These are phyloP conservation scores for Neolentinus lepideus DNA, from an alignment of 1,284 basidiomycete genomes.

Conservation along the genomic window DNA sequence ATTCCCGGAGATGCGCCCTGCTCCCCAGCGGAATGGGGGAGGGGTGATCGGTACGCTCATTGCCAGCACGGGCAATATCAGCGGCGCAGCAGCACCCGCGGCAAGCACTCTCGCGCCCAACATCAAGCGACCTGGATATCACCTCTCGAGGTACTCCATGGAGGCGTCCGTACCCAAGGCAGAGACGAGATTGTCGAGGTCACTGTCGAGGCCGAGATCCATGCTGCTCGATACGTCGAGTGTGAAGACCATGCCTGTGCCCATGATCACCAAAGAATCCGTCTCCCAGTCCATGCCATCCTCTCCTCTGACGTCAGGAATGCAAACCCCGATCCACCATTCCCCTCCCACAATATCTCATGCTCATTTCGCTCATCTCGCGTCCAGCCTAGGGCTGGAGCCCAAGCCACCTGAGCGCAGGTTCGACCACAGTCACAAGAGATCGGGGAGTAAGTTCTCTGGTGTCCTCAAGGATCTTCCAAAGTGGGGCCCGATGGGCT, in stretches of 20 bases:
- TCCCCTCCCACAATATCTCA: neutral
- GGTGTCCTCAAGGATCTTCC: constrained; percentile 27
- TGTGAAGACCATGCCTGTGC: neutral
- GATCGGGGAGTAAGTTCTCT: constrained; percentile 18
- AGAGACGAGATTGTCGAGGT: neutral
- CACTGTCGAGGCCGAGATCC: neutral
- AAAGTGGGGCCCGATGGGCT: constrained; percentile 11
- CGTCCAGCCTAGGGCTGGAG: neutral
- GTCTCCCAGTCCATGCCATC: neutral
- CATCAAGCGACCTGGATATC: constrained; percentile 62
- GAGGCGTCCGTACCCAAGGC: neutral
- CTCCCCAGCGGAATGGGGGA: constrained; percentile 45
- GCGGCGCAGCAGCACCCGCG: constrained; percentile 50
- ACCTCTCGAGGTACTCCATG: constrained; percentile 38
- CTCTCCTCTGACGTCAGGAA: neutral
- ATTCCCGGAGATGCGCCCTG: constrained; percentile 26
- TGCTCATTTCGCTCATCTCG: neutral
- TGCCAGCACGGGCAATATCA: constrained; percentile 61
- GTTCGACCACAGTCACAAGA: neutral
- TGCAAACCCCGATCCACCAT: neutral
- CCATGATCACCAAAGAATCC: neutral
- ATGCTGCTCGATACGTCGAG: neutral
- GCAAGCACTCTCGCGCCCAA: constrained; percentile 54
- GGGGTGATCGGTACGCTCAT: constrained; percentile 74
- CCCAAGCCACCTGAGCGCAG: neutral